Percentiles rank a stretch among this genome's conserved stretches.
phyloP scores from a whole-genome alignment of 495 filamentous ascomycete species.

The Clohesyomyces aquaticus region DNA sequence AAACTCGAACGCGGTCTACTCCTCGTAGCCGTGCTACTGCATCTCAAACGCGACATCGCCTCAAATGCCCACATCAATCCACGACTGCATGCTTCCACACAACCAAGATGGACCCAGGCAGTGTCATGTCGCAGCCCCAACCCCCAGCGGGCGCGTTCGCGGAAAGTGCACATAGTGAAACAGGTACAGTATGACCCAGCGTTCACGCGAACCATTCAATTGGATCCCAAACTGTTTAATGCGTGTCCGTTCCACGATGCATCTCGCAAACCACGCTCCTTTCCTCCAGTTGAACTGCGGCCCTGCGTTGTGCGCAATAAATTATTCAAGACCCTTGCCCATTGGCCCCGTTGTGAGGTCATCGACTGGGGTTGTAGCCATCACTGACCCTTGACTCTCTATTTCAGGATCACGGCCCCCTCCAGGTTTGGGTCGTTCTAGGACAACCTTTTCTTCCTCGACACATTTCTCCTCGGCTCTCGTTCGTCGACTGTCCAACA shows the following conservation, averaged over 20 bases:
- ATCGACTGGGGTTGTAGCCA: slow-evolving; percentile 25
- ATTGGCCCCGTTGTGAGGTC: slow-evolving; percentile 15
- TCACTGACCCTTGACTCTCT: slow-evolving; percentile 1
- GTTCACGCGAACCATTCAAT: background rate
- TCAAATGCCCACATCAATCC: too few species aligned
- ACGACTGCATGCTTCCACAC: background rate
- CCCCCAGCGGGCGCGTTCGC: too few species aligned
- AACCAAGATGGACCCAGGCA: too few species aligned
- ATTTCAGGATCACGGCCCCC: background rate
- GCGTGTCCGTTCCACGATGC: background rate
- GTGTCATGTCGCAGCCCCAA: background rate
- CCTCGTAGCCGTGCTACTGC: background rate
- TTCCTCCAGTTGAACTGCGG: too few species aligned
- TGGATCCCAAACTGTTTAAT: background rate
- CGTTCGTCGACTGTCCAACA: slow-evolving; percentile 1
- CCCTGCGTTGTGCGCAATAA: too few species aligned
- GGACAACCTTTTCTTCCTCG: background rate
- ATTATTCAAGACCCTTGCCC: too few species aligned
- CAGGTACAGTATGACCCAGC: background rate
- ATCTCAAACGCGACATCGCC: background rate
- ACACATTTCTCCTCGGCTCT: background rate
- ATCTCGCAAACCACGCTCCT: background rate
- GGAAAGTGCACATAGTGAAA: background rate
- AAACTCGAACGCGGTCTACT: background rate
- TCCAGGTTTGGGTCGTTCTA: too few species aligned